phyloP scores from a whole-genome alignment of 805 yeast genomes.

The Yamadazyma philogaea region DNA sequence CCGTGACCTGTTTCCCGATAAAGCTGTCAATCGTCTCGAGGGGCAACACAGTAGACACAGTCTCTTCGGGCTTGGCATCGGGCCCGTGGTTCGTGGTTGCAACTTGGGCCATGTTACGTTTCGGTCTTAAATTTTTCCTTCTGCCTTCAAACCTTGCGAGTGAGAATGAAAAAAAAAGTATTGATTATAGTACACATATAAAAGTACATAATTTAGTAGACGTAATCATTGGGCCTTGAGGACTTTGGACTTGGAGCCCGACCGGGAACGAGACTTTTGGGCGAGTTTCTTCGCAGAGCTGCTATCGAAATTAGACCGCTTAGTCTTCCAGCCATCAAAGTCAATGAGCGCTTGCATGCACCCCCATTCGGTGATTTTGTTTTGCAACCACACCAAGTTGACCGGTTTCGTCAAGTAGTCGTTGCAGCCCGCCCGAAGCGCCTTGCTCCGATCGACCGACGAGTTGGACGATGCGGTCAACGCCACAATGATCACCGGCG shows the following conservation, averaged over 20 bases:
- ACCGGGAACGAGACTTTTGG: conserved; percentile 8
- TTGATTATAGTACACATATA: conserved; percentile 2
- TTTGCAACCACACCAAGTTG: conserved; percentile 87
- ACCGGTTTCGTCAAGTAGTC: conserved; percentile 97
- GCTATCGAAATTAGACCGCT: conserved; percentile 12
- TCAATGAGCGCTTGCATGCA: conserved; percentile 98
- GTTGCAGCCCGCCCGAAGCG: conserved; percentile 95
- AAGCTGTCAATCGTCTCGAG: conserved; percentile 85
- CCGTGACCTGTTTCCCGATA: conserved; percentile 76
- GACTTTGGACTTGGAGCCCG: conserved; percentile 12
- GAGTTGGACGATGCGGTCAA: conserved; percentile 85
- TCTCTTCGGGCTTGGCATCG: conserved; percentile 2
- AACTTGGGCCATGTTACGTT: conserved; percentile 11
- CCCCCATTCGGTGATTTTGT: conserved; percentile 96
- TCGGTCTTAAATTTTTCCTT: background rate
- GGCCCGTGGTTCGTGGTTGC: background rate
- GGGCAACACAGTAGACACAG: conserved; percentile 48
- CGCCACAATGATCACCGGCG: conserved; percentile 98
- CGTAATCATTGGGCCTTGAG: background rate
- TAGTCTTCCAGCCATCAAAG: conserved; percentile 81
- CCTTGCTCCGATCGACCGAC: conserved; percentile 80
- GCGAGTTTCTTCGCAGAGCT: conserved; percentile 9
- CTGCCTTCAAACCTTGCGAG: background rate
- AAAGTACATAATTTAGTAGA: background rate
- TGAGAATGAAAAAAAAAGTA: background rate